Percentiles rank a stretch among this genome's conserved stretches.
Conservation (phyloP, 2,329 filamentous ascomycete species). For the Rhynchosporium graminicola region DNA sequence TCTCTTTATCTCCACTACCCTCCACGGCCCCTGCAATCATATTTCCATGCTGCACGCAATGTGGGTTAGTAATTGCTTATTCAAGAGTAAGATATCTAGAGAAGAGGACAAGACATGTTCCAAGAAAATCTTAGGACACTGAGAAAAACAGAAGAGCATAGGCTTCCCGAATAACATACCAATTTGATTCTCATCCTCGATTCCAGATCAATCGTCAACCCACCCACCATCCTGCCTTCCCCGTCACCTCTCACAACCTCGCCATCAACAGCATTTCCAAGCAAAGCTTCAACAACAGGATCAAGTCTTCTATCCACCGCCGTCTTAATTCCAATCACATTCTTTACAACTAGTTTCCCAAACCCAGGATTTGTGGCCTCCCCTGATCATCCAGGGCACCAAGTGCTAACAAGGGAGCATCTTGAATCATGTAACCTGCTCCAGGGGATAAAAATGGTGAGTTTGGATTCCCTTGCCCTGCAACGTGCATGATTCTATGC, state of each 20-base stretch:
- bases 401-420: slow-evolving; percentile 68
- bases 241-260: slow-evolving; percentile 41
- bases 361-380: slow-evolving; percentile 67
- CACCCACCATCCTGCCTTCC: slow-evolving; percentile 57
- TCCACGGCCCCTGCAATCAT: slow-evolving; percentile 65
- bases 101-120: too few species aligned
- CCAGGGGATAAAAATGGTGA: slow-evolving; percentile 60
- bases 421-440: slow-evolving; percentile 59
- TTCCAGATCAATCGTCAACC: slow-evolving; percentile 63
- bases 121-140: too few species aligned
- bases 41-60: slow-evolving; percentile 50
- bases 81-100: too few species aligned
- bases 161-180: too few species aligned
- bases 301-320: slow-evolving; percentile 63
- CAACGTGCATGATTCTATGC: slow-evolving; percentile 60
- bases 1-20: slow-evolving; percentile 28
- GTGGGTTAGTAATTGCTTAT: too few species aligned
- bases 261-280: slow-evolving; percentile 50
- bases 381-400: slow-evolving; percentile 66
- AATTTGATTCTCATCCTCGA: slow-evolving; percentile 72
- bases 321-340: slow-evolving; percentile 63
- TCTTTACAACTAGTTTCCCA: slow-evolving; percentile 58
- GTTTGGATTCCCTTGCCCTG: slow-evolving; percentile 65
- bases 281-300: slow-evolving; percentile 66
- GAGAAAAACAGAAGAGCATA: too few species aligned